These are phyloP conservation scores for Aspergillus niger DNA, from an alignment of 2,329 filamentous ascomycete species.

Conservation along the genomic window DNA sequence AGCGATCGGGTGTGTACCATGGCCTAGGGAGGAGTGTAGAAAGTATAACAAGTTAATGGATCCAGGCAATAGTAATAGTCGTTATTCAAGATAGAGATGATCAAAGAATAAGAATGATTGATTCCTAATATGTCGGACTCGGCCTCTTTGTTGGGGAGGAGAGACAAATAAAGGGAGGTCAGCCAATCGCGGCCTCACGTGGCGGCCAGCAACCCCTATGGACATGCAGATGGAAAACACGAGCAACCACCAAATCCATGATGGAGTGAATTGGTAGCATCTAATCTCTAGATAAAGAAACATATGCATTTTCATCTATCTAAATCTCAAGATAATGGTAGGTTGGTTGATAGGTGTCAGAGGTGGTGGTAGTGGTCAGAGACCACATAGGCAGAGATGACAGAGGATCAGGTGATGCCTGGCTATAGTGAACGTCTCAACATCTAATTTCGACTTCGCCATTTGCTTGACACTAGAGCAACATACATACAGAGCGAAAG, in stretches of 20 bases:
- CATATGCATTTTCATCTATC: too few species aligned
- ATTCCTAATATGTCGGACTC: not conserved
- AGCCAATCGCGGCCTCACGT: constrained; percentile 24
- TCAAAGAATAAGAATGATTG: not conserved
- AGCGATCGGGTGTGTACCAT: constrained; percentile 18
- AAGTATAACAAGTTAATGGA: not conserved
- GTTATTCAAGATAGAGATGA: not conserved
- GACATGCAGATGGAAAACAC: not conserved
- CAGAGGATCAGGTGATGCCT: too few species aligned
- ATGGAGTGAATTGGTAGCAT: too few species aligned
- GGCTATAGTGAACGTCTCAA: too few species aligned
- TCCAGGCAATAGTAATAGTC: not conserved
- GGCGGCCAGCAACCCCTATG: not conserved
- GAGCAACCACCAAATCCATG: not conserved
- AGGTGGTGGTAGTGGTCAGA: too few species aligned
- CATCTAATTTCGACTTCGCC: not conserved
- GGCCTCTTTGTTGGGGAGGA: not conserved
- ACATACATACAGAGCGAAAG: not conserved
- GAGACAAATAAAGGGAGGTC: not conserved
- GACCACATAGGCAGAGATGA: too few species aligned
- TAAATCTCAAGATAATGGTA: too few species aligned
- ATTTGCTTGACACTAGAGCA: not conserved
- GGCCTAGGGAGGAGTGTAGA: not conserved
- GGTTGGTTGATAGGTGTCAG: too few species aligned
- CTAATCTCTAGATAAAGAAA: too few species aligned